A percentile compares a stretch with the other conserved stretches of the same genome.
Conservation (phyloP, 495 filamentous ascomycete genomes). For the Podospora tetraspora region DNA sequence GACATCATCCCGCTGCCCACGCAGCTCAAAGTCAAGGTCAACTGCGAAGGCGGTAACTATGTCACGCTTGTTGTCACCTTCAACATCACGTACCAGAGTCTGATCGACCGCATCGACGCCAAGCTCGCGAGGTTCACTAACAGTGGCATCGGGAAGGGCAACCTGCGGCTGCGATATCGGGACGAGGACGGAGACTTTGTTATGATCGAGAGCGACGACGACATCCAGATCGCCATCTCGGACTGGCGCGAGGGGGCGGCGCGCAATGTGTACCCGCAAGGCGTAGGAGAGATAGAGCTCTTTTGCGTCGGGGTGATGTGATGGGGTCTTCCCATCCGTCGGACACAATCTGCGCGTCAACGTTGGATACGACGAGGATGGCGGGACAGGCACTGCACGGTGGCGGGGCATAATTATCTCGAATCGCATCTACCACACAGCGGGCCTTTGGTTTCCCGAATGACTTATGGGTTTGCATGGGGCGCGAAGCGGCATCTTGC, state of each 20-base stretch:
- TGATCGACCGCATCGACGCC: conserved; percentile 94
- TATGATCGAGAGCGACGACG: conserved; percentile 88
- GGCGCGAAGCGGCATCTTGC: not conserved
- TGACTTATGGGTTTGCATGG: conserved; percentile 9
- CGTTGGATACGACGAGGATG: not conserved
- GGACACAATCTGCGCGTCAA: not conserved
- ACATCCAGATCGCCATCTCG: conserved; percentile 88
- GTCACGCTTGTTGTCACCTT: conserved; percentile 88
- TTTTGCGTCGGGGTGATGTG: conserved; percentile 48
- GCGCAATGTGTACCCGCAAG: conserved; percentile 55
- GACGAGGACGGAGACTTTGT: conserved; percentile 93
- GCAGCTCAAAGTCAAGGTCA: conserved; percentile 92
- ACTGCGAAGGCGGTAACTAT: conserved; percentile 72
- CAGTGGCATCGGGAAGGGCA: conserved; percentile 70
- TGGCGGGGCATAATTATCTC: conserved; percentile 1
- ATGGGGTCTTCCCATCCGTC: not conserved
- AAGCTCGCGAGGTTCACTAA: conserved; percentile 81
- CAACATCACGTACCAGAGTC: conserved; percentile 85
- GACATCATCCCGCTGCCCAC: conserved; percentile 59
- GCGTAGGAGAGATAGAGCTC: conserved; percentile 81
- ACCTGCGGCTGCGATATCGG: conserved; percentile 76
- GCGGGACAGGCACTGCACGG: not conserved
- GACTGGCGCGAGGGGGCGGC: conserved; percentile 80
- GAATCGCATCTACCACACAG: not conserved
- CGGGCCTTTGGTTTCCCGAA: conserved; percentile 1